Evolutionary conservation across 352 stramenopile species (phyloP).

Genomic region (Globisporangium viniferum): DNA sequence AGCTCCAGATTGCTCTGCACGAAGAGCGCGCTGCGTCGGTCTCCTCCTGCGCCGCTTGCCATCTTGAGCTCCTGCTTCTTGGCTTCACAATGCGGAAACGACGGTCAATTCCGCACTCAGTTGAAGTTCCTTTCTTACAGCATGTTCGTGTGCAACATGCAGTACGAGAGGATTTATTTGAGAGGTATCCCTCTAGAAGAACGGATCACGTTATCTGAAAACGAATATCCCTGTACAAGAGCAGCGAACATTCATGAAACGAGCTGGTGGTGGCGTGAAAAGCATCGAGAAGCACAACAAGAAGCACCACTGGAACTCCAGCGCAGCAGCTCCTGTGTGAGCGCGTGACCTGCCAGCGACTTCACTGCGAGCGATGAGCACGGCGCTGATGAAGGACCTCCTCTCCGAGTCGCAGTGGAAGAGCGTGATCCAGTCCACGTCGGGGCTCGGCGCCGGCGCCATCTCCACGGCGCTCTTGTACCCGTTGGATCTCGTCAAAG

Average conservation of each 20-base stretch:
- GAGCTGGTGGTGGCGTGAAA: constrained; percentile 16
- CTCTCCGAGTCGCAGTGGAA: constrained; percentile 63
- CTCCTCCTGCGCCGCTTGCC: constrained; percentile 9
- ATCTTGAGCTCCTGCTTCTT: background rate
- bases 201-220: constrained; percentile 2
- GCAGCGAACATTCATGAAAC: constrained; percentile 4
- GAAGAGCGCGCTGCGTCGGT: constrained; percentile 42
- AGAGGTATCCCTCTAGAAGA: background rate
- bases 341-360: background rate
- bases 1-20: constrained; percentile 66
- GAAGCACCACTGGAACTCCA: background rate
- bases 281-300: background rate
- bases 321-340: background rate
- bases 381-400: constrained; percentile 32
- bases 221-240: constrained; percentile 5
- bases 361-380: constrained; percentile 10
- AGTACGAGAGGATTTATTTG: background rate
- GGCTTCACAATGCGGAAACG: constrained; percentile 8
- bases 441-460: constrained; percentile 70
- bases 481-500: constrained; percentile 97
- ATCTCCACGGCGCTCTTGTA: constrained; percentile 89
- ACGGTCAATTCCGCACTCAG: background rate
- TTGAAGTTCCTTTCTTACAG: background rate
- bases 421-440: constrained; percentile 60
- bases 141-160: constrained; percentile 7